Evolutionary conservation across 331 rosid genomes (phyloP).

Genomic region (Dryas integrifolia): DNA sequence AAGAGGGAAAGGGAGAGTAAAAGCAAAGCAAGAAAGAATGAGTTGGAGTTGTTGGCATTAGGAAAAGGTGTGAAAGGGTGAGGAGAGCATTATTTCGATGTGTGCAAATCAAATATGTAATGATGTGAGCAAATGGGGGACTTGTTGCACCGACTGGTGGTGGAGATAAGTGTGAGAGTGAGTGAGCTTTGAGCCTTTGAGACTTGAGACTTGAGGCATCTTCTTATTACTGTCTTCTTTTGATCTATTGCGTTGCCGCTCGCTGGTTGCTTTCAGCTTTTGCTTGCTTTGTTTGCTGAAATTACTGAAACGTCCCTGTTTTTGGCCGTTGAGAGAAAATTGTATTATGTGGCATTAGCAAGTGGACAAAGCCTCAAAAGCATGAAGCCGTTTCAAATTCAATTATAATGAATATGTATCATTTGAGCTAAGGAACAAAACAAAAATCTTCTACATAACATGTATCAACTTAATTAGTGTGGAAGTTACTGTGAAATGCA

Average conservation of each 20-base stretch:
- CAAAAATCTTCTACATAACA: no score
- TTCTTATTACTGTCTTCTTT: neutral
- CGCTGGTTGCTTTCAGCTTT: conserved; percentile 14
- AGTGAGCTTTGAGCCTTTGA: neutral
- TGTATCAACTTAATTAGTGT: no score
- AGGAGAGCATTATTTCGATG: neutral
- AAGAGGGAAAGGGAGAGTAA: conserved; percentile 26
- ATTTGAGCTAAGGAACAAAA: no score
- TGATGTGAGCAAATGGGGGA: conserved; percentile 20
- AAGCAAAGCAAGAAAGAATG: conserved; percentile 38
- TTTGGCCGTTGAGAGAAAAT: neutral
- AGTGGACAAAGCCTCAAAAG: neutral
- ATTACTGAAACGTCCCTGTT: conserved; percentile 4
- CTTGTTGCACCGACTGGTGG: neutral
- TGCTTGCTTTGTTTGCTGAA: neutral
- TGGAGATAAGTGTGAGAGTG: neutral
- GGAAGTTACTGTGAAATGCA: no score
- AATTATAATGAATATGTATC: no score
- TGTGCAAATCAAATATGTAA: conserved; percentile 9
- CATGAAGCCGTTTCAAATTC: conserved; percentile 7
- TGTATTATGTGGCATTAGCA: no score
- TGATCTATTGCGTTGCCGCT: conserved; percentile 9
- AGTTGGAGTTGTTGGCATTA: conserved; percentile 15
- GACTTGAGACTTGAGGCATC: neutral
- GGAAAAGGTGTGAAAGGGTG: conserved; percentile 10